Evolutionary conservation across 805 yeast species (phyloP).

Genomic region (Candida corydali): DNA sequence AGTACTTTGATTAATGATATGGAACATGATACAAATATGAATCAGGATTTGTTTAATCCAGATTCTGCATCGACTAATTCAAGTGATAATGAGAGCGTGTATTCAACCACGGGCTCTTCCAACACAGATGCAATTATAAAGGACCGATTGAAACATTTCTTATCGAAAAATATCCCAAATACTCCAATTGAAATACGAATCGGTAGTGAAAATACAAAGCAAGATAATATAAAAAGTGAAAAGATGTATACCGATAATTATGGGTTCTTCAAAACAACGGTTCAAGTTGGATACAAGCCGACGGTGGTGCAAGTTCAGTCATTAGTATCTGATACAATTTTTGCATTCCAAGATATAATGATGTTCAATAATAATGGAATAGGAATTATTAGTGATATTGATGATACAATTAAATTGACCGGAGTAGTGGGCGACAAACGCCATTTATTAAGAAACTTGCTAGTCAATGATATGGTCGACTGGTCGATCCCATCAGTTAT

Average conservation of each 20-base stretch:
- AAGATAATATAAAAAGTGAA: constrained; percentile 18
- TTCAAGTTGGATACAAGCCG: constrained; percentile 60
- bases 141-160: constrained; percentile 65
- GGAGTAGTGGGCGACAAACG: constrained; percentile 89
- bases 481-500: constrained; percentile 75
- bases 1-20: constrained; percentile 18
- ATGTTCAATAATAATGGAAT: constrained; percentile 47
- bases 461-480: constrained; percentile 59
- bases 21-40: constrained; percentile 26
- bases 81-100: constrained; percentile 18
- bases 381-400: constrained; percentile 85
- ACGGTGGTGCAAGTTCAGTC: constrained; percentile 51
- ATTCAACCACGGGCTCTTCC: constrained; percentile 10
- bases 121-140: constrained; percentile 47
- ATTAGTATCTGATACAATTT: constrained; percentile 42
- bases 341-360: constrained; percentile 42
- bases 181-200: constrained; percentile 52
- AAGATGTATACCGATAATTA: constrained; percentile 52
- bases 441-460: constrained; percentile 73
- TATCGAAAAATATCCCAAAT: constrained; percentile 61
- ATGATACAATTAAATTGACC: constrained; percentile 87
- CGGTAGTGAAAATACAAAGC: constrained; percentile 42
- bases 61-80: constrained; percentile 13
- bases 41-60: constrained; percentile 20
- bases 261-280: constrained; percentile 59